Evolutionary conservation across 805 yeast genomes (phyloP), one percentile per base, ranked within the genome.

Genomic region (Wickerhamomyces chaumierensis): DNA sequence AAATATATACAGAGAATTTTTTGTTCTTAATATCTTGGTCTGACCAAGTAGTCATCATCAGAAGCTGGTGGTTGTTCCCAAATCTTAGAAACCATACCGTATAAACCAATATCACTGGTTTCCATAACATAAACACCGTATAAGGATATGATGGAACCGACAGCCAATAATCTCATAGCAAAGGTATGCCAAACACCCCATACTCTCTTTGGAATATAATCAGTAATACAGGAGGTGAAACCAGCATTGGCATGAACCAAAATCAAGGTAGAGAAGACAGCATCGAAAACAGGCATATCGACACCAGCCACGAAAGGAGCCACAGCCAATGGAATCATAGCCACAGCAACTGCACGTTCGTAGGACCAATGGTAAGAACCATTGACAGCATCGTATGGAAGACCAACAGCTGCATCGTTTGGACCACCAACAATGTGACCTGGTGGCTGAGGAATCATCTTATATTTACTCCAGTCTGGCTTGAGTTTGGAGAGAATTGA

Each of bases 331-430:
- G 94, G 94, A 20, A 81, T 62, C 63, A 83, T 53, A 1, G 78
- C 71, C 33, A 75, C 55, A 14, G 81, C 70, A 9, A 78, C 71
- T 13, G 69, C 44, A 56, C 81, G 70, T 58, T 83, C 90, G 46
- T 73, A 64, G 31, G 81, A 68, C 88, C 88, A 81, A 61, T 81
- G 90, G 45, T 65, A 68, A 0, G 88, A 75, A 16, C 90, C 92
- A 45, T 80, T 78, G 38, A 63, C 51, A 46, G 68, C 67, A 50
- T 68, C 65, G 5, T 78, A 59, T 38, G 66, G 62, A 27, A 85
- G 84, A 12, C 72, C 69, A 16, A 76, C 75, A 44, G 74, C 73
- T 4, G 86, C 79, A 41, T 81, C 88, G 52, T 81, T 81, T 31
- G 77, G 81, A 13, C 78, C 71, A 17, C 88, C 92, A 17, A 74